Base-by-base conservation (phyloP, 495 filamentous ascomycete species). In the Podospora anserina region DNA sequence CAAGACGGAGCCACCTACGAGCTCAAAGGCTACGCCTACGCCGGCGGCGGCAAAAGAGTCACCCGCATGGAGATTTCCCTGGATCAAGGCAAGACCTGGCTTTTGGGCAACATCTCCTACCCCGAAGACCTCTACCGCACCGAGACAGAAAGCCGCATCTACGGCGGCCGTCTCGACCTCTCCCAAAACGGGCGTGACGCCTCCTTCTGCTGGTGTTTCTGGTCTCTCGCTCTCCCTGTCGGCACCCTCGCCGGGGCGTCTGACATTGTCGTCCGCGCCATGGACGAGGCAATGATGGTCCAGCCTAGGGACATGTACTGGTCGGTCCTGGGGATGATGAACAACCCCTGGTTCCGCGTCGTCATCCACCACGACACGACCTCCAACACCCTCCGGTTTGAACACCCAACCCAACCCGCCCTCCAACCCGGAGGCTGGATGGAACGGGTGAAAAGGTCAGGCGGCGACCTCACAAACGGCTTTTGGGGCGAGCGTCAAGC, bases 241-340 rank as follows among this genome's bases (percentile, higher is more conserved):
- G 69, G 83, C 1, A 87, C 90, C 55, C 81, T 98, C 23, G 77
- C 81, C 59, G 77, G 78, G 5, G 88, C 90, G 4, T 83, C 87
- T 56, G 93, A 94, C 68, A 86, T 97, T 18, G 81, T 96, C 61
- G 90, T 97, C 7, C 84, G 94, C 61, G 91, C 91, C 4, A 97
- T 97, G 92, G 94, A 98, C 74, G 94, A 98, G 61, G 87, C 90
- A 34, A 88, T 98, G 87, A 91, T 89, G 72, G 81, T 92, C 0
- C 93, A 97, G 74, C 94, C 94, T 5, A 83, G 91, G 68, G 94
- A 98, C 72, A 96, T 97, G 91, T 98, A 98, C 78, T 98, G 94
- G 94, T 91, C 87, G 66, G 94, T 97, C 19, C 80, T 97, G 56
- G 94, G 94, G 0, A 98, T 98, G 94, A 98, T 98, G 94, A 97